phyloP scores from a whole-genome alignment of 2,329 filamentous ascomycete species.

The Aspergillus phoenicis region DNA sequence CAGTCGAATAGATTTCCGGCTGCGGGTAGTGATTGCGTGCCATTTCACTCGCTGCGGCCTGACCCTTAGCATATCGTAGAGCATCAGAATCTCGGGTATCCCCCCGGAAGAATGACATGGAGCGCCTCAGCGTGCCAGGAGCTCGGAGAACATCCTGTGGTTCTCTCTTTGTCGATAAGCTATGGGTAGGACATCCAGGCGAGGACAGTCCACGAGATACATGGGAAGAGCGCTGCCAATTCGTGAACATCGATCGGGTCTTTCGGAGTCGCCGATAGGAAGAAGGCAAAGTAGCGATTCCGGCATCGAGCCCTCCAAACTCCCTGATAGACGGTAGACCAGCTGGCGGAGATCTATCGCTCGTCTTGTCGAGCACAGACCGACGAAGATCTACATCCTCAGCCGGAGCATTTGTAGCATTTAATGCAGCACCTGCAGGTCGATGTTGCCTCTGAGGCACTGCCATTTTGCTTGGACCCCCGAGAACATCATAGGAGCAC shows the following conservation, averaged over 20 bases:
- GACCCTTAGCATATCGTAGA: constrained; percentile 32
- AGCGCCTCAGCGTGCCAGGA: constrained; percentile 39
- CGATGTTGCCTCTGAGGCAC: constrained; percentile 30
- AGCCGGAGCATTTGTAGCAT: constrained; percentile 16
- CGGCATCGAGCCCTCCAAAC: constrained; percentile 37
- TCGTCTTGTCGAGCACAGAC: constrained; percentile 5
- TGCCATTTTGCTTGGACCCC: constrained; percentile 30
- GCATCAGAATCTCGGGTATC: constrained; percentile 24
- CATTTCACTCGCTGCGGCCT: constrained; percentile 45
- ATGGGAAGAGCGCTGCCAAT: constrained; percentile 36
- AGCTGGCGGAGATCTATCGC: constrained; percentile 20
- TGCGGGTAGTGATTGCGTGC: constrained; percentile 44
- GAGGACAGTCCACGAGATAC: constrained; percentile 19
- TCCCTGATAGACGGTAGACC: constrained; percentile 34
- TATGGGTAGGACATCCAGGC: constrained; percentile 15
- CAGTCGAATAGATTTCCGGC: constrained; percentile 20
- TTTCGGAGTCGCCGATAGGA: constrained; percentile 52
- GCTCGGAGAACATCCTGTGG: constrained; percentile 16
- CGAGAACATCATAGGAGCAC: constrained; percentile 33
- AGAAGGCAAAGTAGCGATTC: constrained; percentile 46
- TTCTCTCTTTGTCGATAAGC: background rate
- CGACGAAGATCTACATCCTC: constrained; percentile 3
- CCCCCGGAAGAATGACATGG: constrained; percentile 46
- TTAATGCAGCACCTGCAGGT: constrained; percentile 19
- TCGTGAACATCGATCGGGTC: constrained; percentile 52